phyloP scores from a whole-genome alignment of 2,329 filamentous ascomycete genomes.

The Calonectria fujianensis region DNA sequence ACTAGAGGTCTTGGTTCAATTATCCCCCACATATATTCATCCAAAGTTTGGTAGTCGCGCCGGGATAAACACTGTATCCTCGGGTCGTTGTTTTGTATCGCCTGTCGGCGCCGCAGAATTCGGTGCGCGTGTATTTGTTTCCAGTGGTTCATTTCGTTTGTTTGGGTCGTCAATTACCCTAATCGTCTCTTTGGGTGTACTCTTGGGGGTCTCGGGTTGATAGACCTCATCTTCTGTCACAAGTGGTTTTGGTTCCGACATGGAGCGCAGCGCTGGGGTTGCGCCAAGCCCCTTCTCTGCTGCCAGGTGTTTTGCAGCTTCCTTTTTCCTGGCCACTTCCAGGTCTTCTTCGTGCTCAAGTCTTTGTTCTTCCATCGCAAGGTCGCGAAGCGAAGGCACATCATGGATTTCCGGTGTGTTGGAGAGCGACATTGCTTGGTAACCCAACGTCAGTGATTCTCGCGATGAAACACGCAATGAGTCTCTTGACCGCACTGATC shows the following conservation, averaged over 20 bases:
- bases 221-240: conserved; percentile 60
- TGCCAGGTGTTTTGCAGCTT: conserved; percentile 72
- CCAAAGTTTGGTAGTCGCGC: conserved; percentile 75
- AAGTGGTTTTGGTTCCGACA: conserved; percentile 52
- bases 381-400: conserved; percentile 69
- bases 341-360: conserved; percentile 72
- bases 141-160: conserved; percentile 4
- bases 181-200: conserved; percentile 37
- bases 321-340: conserved; percentile 71
- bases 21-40: conserved; percentile 53
- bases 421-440: conserved; percentile 55
- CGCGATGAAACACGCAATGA: conserved; percentile 55
- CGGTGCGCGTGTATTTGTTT: conserved; percentile 56
- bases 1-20: background rate
- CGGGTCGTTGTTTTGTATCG: conserved; percentile 37
- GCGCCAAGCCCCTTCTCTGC: conserved; percentile 67
- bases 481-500: conserved; percentile 62
- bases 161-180: conserved; percentile 36
- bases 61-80: conserved; percentile 69
- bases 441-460: conserved; percentile 56
- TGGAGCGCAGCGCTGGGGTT: conserved; percentile 37
- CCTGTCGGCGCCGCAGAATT: conserved; percentile 18
- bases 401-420: conserved; percentile 62
- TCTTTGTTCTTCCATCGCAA: conserved; percentile 72
- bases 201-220: conserved; percentile 42